A percentile compares a stretch with the other conserved stretches of the same genome.
These are phyloP conservation scores for Lasiodiplodia gonubiensis DNA, from an alignment of 2,329 filamentous ascomycete genomes.

Conservation along the genomic window DNA sequence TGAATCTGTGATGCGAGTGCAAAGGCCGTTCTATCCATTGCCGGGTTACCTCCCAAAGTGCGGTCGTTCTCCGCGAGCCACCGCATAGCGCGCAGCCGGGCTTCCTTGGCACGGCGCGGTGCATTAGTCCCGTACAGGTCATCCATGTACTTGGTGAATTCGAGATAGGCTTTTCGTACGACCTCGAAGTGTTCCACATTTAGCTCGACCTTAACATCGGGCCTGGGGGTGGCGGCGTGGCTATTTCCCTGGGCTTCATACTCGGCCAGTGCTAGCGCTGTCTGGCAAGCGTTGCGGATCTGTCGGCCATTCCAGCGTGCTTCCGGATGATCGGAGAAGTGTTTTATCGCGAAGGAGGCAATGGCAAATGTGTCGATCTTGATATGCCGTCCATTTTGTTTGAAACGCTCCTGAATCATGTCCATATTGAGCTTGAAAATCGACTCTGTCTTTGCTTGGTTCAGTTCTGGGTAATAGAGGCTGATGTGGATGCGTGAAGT, in stretches of 20 bases:
- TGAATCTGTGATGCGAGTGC: not conserved
- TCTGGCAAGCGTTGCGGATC: not conserved
- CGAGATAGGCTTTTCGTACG: not conserved
- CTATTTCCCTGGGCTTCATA: not conserved
- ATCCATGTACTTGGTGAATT: not conserved
- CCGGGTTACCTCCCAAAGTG: not conserved
- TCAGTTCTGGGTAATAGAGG: conserved; percentile 50
- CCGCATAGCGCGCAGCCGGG: not conserved
- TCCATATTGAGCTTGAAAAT: not conserved
- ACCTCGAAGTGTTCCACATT: not conserved
- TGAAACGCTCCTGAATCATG: not conserved
- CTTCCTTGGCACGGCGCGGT: not conserved
- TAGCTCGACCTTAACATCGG: not conserved
- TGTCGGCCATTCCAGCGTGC: not conserved
- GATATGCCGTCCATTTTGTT: not conserved
- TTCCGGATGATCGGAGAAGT: not conserved
- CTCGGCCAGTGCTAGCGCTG: not conserved
- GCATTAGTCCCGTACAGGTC: not conserved
- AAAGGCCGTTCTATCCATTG: not conserved
- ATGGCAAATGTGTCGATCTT: not conserved
- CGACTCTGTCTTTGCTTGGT: not conserved
- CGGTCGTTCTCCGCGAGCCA: not conserved
- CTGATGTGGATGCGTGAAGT: conserved; percentile 28
- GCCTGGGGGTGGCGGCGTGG: not conserved
- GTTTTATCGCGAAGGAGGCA: not conserved